Percentiles rank a stretch among this genome's conserved stretches.
phyloP scores from a whole-genome alignment of 2,329 filamentous ascomycete species.

The Fusarium sterilihyphosum region DNA sequence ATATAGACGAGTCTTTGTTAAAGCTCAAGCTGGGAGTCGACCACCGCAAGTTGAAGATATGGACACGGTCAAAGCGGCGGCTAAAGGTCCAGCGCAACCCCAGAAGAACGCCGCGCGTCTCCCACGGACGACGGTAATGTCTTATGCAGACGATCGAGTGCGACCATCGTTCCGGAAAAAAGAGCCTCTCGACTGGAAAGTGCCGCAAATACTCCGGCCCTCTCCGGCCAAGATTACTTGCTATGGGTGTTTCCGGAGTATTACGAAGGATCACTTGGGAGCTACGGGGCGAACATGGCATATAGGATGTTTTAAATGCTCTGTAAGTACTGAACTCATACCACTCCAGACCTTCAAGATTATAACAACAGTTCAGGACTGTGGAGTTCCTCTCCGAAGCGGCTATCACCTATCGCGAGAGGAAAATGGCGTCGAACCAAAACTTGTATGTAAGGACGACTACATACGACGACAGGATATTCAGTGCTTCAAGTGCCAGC shows the following conservation, averaged over 20 bases:
- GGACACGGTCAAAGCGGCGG: neutral
- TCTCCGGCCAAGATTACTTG: too few species aligned
- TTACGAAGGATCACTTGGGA: too few species aligned
- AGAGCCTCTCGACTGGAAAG: too few species aligned
- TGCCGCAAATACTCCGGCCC: too few species aligned
- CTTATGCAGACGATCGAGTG: fast-evolving
- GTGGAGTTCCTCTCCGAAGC: fast-evolving
- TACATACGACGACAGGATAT: neutral
- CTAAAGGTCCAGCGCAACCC: fast-evolving
- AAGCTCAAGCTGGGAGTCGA: fast-evolving
- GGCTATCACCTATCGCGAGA: neutral
- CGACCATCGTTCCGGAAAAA: fast-evolving
- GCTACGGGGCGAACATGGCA: too few species aligned
- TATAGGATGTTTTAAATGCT: too few species aligned
- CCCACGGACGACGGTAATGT: neutral
- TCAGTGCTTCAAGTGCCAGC: neutral
- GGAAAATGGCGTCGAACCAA: fast-evolving
- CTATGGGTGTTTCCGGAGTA: too few species aligned
- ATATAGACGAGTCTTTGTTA: fast-evolving
- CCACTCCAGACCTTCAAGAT: too few species aligned
- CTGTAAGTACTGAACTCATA: too few species aligned
- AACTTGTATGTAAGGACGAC: neutral
- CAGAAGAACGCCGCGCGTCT: neutral
- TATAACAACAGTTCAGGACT: neutral
- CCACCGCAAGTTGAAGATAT: fast-evolving